Evolutionary conservation across 371 early-diverging fungal species (phyloP), one percentile per base, ranked within the genome.

Genomic region (Mucor piriformis): DNA sequence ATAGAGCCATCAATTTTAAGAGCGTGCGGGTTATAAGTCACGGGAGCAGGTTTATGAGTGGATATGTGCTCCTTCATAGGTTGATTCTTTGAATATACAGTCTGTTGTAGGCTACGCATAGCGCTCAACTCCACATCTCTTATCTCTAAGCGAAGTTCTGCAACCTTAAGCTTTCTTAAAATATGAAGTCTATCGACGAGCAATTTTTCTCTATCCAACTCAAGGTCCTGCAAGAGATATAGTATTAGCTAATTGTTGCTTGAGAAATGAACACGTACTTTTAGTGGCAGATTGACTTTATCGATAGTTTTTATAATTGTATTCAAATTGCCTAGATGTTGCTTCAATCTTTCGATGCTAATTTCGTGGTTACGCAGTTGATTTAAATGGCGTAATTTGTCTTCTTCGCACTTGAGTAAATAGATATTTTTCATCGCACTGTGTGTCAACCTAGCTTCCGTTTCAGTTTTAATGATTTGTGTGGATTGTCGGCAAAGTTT

Each of bases 91-190:
- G n/a, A n/a, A n/a, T n/a, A n/a, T n/a, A n/a, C n/a, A n/a, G n/a
- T n/a, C n/a, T n/a, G n/a, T n/a, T n/a, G n/a, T n/a, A n/a, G n/a
- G n/a, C n/a, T n/a, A 21, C 43, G 43, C 20, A 43, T 20, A 10
- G 54, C 54, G 7, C 43, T 44, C 7, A 60, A 29, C 37, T 60
- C 61, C 18, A 60, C 38, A 29, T 60, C 48, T 38, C 46, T 53
- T 16, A 54, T 42, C 3, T 52, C 48, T 16, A 52, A 23, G 8
- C 47, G 43, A 32, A 60, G 25, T 27, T 60, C 54, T 18, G 52
- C 35, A 34, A 60, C 8, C 13, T 48, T 52, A 18, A 60, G 15
- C 25, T 60, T 54, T 27, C 54, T 18, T 23, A 54, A 7, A 10
- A 60, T 20, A 5, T 13, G 15, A 38, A 38, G n/a, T 38, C 16